Evolutionary conservation across 2,329 filamentous ascomycete genomes (phyloP), one percentile per base, ranked within the genome.

Genomic region (Trichoderma guizhouense): DNA sequence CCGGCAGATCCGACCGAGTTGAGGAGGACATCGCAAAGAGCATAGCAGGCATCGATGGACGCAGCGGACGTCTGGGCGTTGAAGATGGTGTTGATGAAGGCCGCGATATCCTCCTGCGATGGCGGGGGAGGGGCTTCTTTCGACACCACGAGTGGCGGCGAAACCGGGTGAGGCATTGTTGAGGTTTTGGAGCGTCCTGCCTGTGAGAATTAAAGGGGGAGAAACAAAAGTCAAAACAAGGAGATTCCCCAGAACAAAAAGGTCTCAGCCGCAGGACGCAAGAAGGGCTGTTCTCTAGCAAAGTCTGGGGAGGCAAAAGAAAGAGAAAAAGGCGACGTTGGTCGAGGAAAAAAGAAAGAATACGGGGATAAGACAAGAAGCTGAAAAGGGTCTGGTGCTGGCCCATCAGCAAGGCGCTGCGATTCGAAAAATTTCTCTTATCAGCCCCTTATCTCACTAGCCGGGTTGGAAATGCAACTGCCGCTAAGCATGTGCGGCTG

Each of bases 81-180:
- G 82, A 95, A 93, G 75, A 93, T 88, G 64, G 87, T 90, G 76
- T 89, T 84, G 76, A 94, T 79, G 57, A 94, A 82, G 71, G 88
- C 86, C 73, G 86, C 82, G 74, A 95, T 84, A 74, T 94, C 92
- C 75, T 90, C 88, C 77, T 88, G 83, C 36, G 90, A 87, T 74
- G 91, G 91, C 75, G 90, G 85, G 76, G 86, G 85, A 80, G 84
- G 80, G 78, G 83, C 81, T 75, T 82, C 83, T 75, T 82, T 82
- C 76, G 83, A 83, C 76, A 86, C 83, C 82, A 86, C 83, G 71
- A 76, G 73, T 71, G 84, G 85, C 78, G 85, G 84, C 76, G 84
- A 82, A 74, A 85, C 80, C 73, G 83, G 83, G 77, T 86, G 84
- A 84, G 84, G 84, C 84, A 86, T 86, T 74, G 76, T 78, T 30